Base-by-base conservation (phyloP, 2,329 filamentous ascomycete genomes). In the Xylariaceae sp. region DNA sequence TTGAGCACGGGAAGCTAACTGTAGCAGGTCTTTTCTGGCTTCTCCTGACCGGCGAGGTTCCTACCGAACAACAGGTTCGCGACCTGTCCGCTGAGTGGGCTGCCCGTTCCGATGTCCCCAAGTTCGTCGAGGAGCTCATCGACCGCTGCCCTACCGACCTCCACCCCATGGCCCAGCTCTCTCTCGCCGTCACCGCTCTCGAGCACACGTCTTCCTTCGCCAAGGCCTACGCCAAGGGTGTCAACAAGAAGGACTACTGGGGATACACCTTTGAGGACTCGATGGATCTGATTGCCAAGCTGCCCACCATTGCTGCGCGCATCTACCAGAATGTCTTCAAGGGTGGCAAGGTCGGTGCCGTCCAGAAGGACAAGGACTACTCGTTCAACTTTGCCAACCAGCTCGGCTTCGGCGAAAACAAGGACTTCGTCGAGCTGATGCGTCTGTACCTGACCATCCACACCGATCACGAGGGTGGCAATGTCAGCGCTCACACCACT, bases 241-340 rank as follows among this genome's bases (percentile, higher is more conserved):
- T 99, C 71, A 94, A 93, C 86, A 99, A 99, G 89, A 90, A 92
- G 77, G 91, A 97, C 67, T 99, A 99, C 89, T 99, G 94, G 94
- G 86, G 87, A 76, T 92, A 97, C 84, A 97, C 92, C 66, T 99
- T 95, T 70, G 94, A 99, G 85, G 94, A 99, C 80, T 94, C 92
- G 58, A 97, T 99, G 93, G 93, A 99, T 79, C 82, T 99, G 74
- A 99, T 99, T 73, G 94, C 94, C 71, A 97, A 97, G 87, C 89
- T 99, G 67, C 94, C 94, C 73, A 97, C 90, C 74, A 97, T 99
- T 69, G 94, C 94, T 61, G 82, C 94, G 60, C 90, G 91, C 80
- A 99, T 99, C 84, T 99, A 99, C 87, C 94, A 96, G 82, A 99
- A 99, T 76, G 88, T 97, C 74, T 99, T 96, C 90, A 97, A 97